These are phyloP conservation scores for Talaromyces sp. DNA, from an alignment of 2,329 filamentous ascomycete genomes.

Conservation along the genomic window DNA sequence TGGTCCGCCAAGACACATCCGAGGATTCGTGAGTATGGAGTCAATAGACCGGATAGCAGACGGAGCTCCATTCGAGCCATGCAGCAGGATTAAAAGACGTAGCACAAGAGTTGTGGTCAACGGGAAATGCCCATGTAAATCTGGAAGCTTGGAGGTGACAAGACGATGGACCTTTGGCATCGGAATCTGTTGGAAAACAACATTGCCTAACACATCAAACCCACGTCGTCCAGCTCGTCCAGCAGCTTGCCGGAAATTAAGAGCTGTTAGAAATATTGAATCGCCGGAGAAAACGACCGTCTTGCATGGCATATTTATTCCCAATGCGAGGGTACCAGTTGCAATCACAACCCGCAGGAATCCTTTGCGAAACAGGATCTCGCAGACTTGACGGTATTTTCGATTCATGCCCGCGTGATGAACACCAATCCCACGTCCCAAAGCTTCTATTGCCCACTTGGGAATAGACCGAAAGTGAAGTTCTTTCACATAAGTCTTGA, in stretches of 20 bases:
- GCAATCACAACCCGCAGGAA: constrained; percentile 72
- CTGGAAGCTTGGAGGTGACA: constrained; percentile 72
- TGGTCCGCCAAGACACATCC: constrained; percentile 70
- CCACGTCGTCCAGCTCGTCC: constrained; percentile 79
- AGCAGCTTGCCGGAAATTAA: constrained; percentile 76
- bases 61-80: constrained; percentile 65
- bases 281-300: constrained; percentile 78
- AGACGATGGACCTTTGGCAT: constrained; percentile 66
- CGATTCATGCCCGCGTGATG: constrained; percentile 82
- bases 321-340: constrained; percentile 74
- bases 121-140: constrained; percentile 76
- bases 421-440: constrained; percentile 71
- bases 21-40: constrained; percentile 69
- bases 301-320: constrained; percentile 84
- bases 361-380: constrained; percentile 57
- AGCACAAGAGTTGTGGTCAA: constrained; percentile 74
- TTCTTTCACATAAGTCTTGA: constrained; percentile 57
- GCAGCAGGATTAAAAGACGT: constrained; percentile 66
- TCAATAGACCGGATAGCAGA: constrained; percentile 67
- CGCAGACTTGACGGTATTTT: constrained; percentile 67
- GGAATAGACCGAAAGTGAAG: constrained; percentile 55
- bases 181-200: constrained; percentile 72
- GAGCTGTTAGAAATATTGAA: constrained; percentile 70
- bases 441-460: constrained; percentile 56
- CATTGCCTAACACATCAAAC: constrained; percentile 78